Conservation (phyloP, 225 moss, liverwort and hornwort genomes). For the Rhytidiadelphus loreus region DNA sequence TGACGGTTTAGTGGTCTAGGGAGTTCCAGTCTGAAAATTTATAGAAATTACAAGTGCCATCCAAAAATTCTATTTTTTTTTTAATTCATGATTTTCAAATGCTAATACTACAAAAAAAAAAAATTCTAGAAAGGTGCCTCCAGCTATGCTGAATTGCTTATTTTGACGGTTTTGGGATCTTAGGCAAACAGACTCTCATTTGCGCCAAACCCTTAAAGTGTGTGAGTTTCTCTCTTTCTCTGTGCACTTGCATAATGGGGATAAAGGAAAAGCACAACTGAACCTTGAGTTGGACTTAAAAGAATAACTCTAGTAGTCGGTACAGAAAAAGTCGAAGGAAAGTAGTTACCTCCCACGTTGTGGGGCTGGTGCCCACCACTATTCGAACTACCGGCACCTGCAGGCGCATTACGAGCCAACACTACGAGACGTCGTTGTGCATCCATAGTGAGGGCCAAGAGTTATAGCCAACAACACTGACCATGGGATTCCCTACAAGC, state of each 20-base stretch:
- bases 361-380: not conserved
- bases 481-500: not conserved
- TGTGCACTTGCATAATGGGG: not conserved
- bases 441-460: not conserved
- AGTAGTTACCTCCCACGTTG: not conserved
- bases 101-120: not conserved
- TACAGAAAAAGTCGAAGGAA: not conserved
- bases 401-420: not conserved
- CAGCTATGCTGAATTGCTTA: not conserved
- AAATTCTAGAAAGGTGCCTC: not conserved
- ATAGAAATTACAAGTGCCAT: not conserved
- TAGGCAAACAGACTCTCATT: not conserved
- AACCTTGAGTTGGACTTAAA: not conserved
- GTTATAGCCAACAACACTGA: not conserved
- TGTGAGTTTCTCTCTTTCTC: not conserved
- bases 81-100: not conserved
- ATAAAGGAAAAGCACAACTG: not conserved
- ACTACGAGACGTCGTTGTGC: fast-evolving
- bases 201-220: not conserved
- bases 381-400: fast-evolving
- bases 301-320: not conserved
- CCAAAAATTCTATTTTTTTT: not conserved
- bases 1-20: no score
- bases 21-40: not conserved
- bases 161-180: not conserved